phyloP scores from a whole-genome alignment of 2,329 filamentous ascomycete species.

The Dichotomopilus funicola region DNA sequence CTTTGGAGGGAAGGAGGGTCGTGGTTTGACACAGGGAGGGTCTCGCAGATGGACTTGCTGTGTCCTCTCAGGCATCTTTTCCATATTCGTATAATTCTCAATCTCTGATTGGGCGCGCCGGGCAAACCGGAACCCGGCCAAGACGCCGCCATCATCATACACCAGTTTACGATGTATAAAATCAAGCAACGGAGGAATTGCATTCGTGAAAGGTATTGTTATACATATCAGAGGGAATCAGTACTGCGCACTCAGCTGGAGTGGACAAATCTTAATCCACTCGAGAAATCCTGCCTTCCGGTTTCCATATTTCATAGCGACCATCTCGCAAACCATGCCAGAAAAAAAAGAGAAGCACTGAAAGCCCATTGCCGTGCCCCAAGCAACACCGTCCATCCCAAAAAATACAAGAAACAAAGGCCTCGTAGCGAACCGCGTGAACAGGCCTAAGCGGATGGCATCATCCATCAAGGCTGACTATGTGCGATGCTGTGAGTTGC shows the following conservation, averaged over 20 bases:
- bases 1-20: too few species aligned
- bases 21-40: too few species aligned
- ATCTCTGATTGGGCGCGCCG: too few species aligned
- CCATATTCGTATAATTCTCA: too few species aligned
- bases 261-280: slow-evolving; percentile 20
- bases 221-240: slow-evolving; percentile 20
- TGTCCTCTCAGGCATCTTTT: too few species aligned
- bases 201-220: slow-evolving; percentile 14
- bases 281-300: slow-evolving; percentile 15
- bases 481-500: slow-evolving; percentile 24
- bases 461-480: slow-evolving; percentile 21
- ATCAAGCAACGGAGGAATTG: neutral
- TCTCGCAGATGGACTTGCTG: too few species aligned
- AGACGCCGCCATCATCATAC: too few species aligned
- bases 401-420: slow-evolving; percentile 27
- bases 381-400: slow-evolving; percentile 28
- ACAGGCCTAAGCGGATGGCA: slow-evolving; percentile 17
- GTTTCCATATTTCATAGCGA: slow-evolving; percentile 23
- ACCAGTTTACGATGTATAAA: too few species aligned
- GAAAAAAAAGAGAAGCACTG: slow-evolving; percentile 22
- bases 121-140: too few species aligned
- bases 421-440: slow-evolving; percentile 4
- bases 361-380: slow-evolving; percentile 25
- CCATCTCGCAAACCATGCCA: slow-evolving; percentile 24
- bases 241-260: slow-evolving; percentile 10